A percentile compares a stretch with the other conserved stretches of the same genome.
These are phyloP conservation scores for Alternaria dauci DNA, from an alignment of 2,329 filamentous ascomycete species.

Conservation along the genomic window DNA sequence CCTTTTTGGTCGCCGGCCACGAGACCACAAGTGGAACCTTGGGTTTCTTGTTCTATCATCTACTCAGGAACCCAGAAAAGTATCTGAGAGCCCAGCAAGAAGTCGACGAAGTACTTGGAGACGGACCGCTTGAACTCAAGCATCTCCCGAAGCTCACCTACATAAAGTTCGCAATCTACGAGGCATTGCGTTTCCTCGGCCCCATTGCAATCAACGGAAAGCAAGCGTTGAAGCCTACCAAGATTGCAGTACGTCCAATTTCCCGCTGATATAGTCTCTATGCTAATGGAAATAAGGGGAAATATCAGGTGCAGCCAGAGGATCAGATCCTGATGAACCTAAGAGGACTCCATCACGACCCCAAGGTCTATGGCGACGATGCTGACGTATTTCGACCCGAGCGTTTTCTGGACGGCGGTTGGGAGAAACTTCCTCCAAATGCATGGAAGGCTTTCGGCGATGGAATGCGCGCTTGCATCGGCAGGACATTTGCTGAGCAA, in stretches of 20 bases:
- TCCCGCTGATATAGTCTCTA: no score
- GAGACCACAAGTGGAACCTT: slow-evolving; percentile 16
- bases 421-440: slow-evolving; percentile 16
- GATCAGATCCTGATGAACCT: slow-evolving; percentile 13
- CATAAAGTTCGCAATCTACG: slow-evolving; percentile 14
- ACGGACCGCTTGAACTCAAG: slow-evolving; percentile 5
- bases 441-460: slow-evolving; percentile 71
- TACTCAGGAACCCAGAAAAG: slow-evolving; percentile 12
- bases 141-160: slow-evolving; percentile 8
- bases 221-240: slow-evolving; percentile 10
- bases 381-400: slow-evolving; percentile 17
- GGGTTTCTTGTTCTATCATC: slow-evolving; percentile 13
- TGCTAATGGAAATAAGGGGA: slow-evolving; percentile 3
- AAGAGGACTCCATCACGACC: slow-evolving; percentile 13
- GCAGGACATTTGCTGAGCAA: slow-evolving; percentile 77
- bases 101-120: slow-evolving; percentile 14
- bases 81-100: slow-evolving; percentile 15
- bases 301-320: slow-evolving; percentile 13
- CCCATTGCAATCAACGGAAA: slow-evolving; percentile 11
- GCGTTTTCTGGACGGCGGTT: slow-evolving; percentile 12
- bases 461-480: slow-evolving; percentile 74
- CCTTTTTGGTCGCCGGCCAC: slow-evolving; percentile 15
- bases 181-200: slow-evolving; percentile 12
- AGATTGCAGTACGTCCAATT: slow-evolving; percentile 9
- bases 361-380: slow-evolving; percentile 14